These are phyloP conservation scores for Agrostemma githago DNA, from an alignment of 148 eudicot genomes.

Conservation along the genomic window DNA sequence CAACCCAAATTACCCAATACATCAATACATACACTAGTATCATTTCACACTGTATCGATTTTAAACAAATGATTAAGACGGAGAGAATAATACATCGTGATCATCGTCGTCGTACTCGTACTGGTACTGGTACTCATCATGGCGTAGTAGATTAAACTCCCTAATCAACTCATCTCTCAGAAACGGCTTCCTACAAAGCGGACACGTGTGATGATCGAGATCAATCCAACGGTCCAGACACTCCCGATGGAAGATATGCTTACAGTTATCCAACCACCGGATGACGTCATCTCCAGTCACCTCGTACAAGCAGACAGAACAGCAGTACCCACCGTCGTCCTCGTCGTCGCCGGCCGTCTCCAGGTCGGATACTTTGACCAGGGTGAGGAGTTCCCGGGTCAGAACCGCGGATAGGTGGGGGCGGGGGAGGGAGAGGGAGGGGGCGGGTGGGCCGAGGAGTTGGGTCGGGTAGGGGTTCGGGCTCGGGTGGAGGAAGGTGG, in stretches of 20 bases:
- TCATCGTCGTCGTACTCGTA: constrained; percentile 17
- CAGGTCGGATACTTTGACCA: constrained; percentile 13
- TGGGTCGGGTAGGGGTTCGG: neutral
- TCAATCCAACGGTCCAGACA: constrained; percentile 57
- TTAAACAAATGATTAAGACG: too few relatives aligned
- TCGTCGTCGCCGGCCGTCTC: constrained; percentile 2
- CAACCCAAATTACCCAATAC: too few relatives aligned
- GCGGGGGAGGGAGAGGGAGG: neutral
- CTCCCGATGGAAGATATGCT: constrained; percentile 36
- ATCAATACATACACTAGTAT: too few relatives aligned
- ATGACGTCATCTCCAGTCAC: constrained; percentile 28
- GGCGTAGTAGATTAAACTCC: constrained; percentile 22
- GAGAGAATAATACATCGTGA: constrained; percentile 20
- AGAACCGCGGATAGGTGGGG: constrained; percentile 20
- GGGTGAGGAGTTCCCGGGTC: constrained; percentile 27
- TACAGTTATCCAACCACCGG: constrained; percentile 38
- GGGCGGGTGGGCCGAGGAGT: neutral
- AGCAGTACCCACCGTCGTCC: neutral
- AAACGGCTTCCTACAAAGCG: constrained; percentile 41
- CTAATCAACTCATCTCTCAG: constrained; percentile 18
- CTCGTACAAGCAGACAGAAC: constrained; percentile 41
- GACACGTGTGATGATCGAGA: constrained; percentile 43
- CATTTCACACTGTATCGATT: too few relatives aligned
- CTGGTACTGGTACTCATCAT: constrained; percentile 7
- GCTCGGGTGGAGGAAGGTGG: constrained; percentile 19